A percentile compares a stretch with the other conserved stretches of the same genome.
Conservation (phyloP, 805 yeast species). For the Ogataea methylovora region DNA sequence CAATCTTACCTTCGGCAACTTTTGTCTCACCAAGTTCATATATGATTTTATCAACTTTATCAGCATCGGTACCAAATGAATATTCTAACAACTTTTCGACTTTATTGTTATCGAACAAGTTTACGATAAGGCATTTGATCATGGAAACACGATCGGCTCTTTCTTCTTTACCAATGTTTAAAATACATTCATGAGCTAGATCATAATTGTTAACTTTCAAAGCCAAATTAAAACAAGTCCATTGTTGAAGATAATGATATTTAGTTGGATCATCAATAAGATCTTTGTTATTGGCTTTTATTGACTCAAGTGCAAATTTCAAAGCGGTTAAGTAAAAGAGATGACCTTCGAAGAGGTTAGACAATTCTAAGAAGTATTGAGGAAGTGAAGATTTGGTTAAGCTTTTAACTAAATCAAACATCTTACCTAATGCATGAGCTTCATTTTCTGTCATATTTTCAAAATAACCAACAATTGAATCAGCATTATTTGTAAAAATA, state of each 20-base stretch:
- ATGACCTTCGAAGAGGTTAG: conserved; percentile 28
- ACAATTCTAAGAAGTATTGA: conserved; percentile 30
- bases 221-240: conserved; percentile 21
- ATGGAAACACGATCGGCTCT: conserved; percentile 13
- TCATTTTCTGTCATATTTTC: conserved; percentile 7
- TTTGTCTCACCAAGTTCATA: conserved; percentile 20
- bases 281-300: conserved; percentile 3
- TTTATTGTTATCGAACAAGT: conserved; percentile 31
- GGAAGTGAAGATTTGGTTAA: conserved; percentile 24
- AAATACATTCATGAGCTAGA: conserved; percentile 19
- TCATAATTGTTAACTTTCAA: conserved; percentile 23
- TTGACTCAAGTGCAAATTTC: conserved; percentile 21
- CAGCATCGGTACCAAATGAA: conserved; percentile 36
- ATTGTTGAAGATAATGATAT: conserved; percentile 8
- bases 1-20: conserved; percentile 19
- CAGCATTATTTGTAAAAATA: conserved; percentile 21
- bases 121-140: conserved; percentile 27
- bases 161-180: conserved; percentile 21
- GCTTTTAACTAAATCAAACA: conserved; percentile 6
- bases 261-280: conserved; percentile 14
- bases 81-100: conserved; percentile 31
- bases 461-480: conserved; percentile 19
- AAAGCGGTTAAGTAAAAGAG: conserved; percentile 26
- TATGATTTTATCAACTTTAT: conserved; percentile 35
- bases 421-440: conserved; percentile 11